Evolutionary conservation across 75 land plant genomes (phyloP).

Genomic region (Cryptomeria japonica): DNA sequence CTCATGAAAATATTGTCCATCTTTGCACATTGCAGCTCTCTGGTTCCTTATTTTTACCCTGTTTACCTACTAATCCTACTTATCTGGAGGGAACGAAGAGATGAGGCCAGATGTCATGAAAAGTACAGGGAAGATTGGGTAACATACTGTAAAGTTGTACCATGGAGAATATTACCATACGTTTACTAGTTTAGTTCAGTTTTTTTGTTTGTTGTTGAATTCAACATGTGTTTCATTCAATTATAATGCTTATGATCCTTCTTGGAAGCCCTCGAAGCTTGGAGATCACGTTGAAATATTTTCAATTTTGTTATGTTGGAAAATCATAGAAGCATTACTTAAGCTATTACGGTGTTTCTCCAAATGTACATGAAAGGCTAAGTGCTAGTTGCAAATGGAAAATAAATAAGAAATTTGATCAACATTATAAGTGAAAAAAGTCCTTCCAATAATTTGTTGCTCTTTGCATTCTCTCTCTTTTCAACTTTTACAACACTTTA

Average conservation of each 20-base stretch:
- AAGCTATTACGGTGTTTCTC: neutral
- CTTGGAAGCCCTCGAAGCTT: neutral
- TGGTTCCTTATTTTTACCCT: constrained; percentile 97
- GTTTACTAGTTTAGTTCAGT: constrained; percentile 49
- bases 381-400: neutral
- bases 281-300: neutral
- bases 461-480: neutral
- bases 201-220: neutral
- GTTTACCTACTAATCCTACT: constrained; percentile 80
- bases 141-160: constrained; percentile 85
- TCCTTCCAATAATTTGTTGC: neutral
- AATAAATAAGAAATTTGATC: too few species aligned
- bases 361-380: neutral
- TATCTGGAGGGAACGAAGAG: constrained; percentile 95
- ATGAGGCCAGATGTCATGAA: constrained; percentile 81
- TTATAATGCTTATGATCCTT: neutral
- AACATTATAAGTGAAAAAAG: neutral
- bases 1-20: neutral
- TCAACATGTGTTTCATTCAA: neutral
- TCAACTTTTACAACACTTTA: neutral
- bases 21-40: constrained; percentile 71
- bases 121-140: constrained; percentile 91
- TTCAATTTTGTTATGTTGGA: neutral
- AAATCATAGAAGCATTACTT: neutral
- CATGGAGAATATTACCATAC: constrained; percentile 91